Percentiles rank a stretch among this genome's conserved stretches.
Evolutionary conservation across 163 green algal genomes (phyloP).

Genomic region (Scenedesmus sp.): DNA sequence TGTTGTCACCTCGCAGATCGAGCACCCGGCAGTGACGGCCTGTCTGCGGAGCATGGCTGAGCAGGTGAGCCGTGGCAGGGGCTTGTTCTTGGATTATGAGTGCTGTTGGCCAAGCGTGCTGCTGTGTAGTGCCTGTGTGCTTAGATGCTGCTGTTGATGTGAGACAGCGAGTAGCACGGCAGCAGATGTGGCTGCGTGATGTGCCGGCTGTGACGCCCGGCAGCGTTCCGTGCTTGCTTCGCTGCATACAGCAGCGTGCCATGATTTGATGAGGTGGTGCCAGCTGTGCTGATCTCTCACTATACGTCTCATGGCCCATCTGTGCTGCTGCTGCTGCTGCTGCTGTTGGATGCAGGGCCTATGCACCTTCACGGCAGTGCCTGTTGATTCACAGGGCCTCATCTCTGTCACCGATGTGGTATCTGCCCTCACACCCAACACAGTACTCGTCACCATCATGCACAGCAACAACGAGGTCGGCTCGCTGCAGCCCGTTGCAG

Average conservation of each 20-base stretch:
- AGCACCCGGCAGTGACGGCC: conserved; percentile 85
- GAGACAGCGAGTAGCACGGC: background rate
- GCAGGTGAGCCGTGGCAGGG: conserved; percentile 32
- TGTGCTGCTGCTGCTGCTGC: background rate
- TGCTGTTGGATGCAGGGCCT: conserved; percentile 60
- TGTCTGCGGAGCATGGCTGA: conserved; percentile 57
- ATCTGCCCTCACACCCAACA: conserved; percentile 67
- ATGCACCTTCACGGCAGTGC: conserved; percentile 71
- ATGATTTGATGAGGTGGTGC: too few relatives aligned
- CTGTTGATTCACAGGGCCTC: conserved; percentile 71
- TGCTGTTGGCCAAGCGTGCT: background rate
- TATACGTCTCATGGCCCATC: background rate
- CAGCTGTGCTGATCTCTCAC: too few relatives aligned
- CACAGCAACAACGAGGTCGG: conserved; percentile 77
- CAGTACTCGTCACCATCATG: conserved; percentile 85
- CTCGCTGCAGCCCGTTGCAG: conserved; percentile 71
- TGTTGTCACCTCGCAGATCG: conserved; percentile 80
- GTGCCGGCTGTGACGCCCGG: background rate
- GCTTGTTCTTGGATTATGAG: background rate
- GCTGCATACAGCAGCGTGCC: too few relatives aligned
- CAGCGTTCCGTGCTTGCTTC: too few relatives aligned
- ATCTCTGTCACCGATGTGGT: conserved; percentile 68
- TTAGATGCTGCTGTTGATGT: background rate
- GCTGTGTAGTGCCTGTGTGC: background rate
- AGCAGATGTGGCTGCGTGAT: background rate